Conservation (phyloP, 345 rosid species). For the Excoecaria agallocha region DNA sequence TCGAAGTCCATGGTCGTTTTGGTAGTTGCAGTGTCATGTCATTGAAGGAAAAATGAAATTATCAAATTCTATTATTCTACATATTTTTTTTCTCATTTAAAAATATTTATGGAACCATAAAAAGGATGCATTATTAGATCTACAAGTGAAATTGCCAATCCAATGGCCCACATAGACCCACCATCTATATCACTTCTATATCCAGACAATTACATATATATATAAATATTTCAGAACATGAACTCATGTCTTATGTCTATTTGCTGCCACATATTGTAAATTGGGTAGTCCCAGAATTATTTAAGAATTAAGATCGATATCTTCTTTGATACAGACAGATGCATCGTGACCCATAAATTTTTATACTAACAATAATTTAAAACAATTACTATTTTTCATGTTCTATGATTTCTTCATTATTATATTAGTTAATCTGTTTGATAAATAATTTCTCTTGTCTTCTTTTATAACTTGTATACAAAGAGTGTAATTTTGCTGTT, state of each 20-base stretch:
- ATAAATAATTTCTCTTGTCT: background rate
- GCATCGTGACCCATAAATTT: constrained; percentile 21
- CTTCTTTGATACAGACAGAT: constrained; percentile 4
- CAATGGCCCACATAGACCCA: constrained; percentile 17
- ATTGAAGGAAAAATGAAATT: constrained; percentile 16
- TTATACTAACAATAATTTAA: no score
- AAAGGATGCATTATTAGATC: constrained; percentile 29
- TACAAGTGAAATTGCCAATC: constrained; percentile 16
- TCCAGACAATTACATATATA: background rate
- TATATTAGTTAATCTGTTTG: background rate
- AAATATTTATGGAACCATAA: constrained; percentile 13
- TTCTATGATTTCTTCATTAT: constrained; percentile 10
- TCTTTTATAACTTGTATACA: background rate
- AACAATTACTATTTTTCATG: no score
- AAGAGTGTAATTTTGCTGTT: background rate
- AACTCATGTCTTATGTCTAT: no score
- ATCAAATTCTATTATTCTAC: constrained; percentile 10
- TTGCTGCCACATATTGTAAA: no score
- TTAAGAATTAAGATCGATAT: background rate
- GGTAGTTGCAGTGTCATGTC: constrained; percentile 54
- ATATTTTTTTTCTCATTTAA: background rate
- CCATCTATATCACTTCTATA: constrained; percentile 1
- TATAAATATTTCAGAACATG: background rate
- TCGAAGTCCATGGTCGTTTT: constrained; percentile 43
- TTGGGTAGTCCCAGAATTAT: constrained; percentile 17